Evolutionary conservation across 2,329 filamentous ascomycete genomes (phyloP), one percentile per base, ranked within the genome.

Genomic region (Colletotrichum spaethianum): DNA sequence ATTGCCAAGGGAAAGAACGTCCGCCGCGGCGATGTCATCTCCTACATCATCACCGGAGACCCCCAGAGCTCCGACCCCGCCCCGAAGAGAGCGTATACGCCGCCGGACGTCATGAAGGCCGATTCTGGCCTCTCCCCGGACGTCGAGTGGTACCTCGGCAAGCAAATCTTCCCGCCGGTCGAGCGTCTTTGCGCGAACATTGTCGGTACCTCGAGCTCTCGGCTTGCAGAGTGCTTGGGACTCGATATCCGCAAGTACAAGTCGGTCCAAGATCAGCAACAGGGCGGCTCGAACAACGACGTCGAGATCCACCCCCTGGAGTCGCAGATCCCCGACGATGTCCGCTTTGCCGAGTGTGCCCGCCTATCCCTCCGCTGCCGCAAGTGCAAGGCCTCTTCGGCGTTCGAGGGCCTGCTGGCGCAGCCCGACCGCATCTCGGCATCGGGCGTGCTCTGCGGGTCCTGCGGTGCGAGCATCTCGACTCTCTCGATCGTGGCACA

Each of bases 121-220:
- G 93, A 93, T 75, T 91, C 92, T 1, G 92, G 86, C 1, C 88
- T 99, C 8, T 89, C 92, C 70, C 94, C 95, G 2, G 96, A 99
- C 79, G 90, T 98, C n/a, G 96, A 99, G 80, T 98, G 95, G 90
- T 99, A 99, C 82, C 90, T 99, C 48, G 93, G 94, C 85, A 99
- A 99, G 86, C 96, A 99, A 82, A 98, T 99, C 71, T 94, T 99
- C 83, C 96, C 96, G 14, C 96, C 96, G 0, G 96, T 99, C 33
- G 96, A 99, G 84, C 94, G 96, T 88, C 91, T 99, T 28, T 99
- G 96, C 80, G 96, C 96, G 73, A 98, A 97, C 72, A 98, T 99
- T 78, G 90, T 91, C 18, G 96, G 96, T 71, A 99, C 96, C 1
- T 97, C 98, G 74, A 93, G 96, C 9, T 91, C 94, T 1, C 92